Evolutionary conservation across 2,329 filamentous ascomycete genomes (phyloP), one percentile per base, ranked within the genome.

Genomic region (Diplodia sapinea): DNA sequence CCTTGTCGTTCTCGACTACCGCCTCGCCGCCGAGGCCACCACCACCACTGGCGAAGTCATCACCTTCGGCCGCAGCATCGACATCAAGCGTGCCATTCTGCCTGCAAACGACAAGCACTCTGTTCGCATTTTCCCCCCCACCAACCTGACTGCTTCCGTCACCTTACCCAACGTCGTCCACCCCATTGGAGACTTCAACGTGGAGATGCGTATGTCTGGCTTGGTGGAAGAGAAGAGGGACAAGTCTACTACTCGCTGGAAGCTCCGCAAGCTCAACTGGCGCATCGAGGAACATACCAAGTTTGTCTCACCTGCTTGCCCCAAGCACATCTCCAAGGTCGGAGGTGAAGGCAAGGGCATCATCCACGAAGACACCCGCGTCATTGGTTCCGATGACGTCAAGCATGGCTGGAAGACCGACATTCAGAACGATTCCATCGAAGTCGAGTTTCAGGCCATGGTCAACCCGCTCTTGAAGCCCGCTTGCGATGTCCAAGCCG

Each of bases 41-140:
- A 85, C 86, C 12, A 82, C 88, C 43, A 86, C 84, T 64, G 86
- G 85, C 69, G 87, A 88, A 71, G 84, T 84, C 68, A 84, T 92
- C 74, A 87, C 85, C 72, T 87, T 92, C 74, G 85, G 87, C 70
- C 87, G 88, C 73, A 85, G 86, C 11, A 83, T 98, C 54, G 84
- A 89, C 66, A 86, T 98, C 72, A 90, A 90, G 81, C 91, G 94
- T 70, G 91, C 93, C 40, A 87, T 98, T 31, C 85, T 90, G 65
- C 88, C 92, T 2, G 91, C 93, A 59, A 85, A 87, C 65, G 93
- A 96, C 69, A 94, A 96, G 80, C 90, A 94, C 80, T 96, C 92
- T 17, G 89, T 97, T 70, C 92, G 94, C 75, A 91, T 98, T 75
- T 99, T 99, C 81, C 95, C 94, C 57, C 94, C 95, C 0, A 99